Evolutionary conservation across 1,284 basidiomycete species (phyloP).

Genomic region (Ustilago esculenta): DNA sequence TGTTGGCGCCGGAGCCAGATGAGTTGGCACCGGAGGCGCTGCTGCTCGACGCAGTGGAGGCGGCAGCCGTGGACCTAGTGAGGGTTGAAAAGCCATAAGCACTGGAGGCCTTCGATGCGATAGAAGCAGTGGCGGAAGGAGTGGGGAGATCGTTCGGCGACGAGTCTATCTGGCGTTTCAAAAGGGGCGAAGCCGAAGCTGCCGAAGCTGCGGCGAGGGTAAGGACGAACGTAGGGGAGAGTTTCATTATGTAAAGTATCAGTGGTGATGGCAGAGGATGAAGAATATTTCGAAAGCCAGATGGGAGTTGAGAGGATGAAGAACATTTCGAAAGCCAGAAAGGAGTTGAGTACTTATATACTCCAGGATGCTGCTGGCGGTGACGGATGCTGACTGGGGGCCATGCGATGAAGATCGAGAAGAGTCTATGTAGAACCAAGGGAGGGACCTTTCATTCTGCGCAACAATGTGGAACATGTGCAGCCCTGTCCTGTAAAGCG

Average conservation of each 20-base stretch:
- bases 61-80: no score
- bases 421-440: conserved; percentile 11
- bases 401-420: conserved; percentile 12
- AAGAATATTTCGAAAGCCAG: no score
- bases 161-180: conserved; percentile 12
- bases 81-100: background rate
- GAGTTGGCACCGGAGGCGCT: no score
- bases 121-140: no score
- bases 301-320: no score
- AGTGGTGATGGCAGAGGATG: no score
- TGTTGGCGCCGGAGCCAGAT: no score
- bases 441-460: no score
- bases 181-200: conserved; percentile 25
- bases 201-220: conserved; percentile 28
- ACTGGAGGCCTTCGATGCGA: no score
- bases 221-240: conserved; percentile 32
- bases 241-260: conserved; percentile 26
- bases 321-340: no score
- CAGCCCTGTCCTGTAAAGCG: no score
- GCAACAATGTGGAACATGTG: no score
- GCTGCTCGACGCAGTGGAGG: background rate
- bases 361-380: background rate
- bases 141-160: conserved; percentile 5
- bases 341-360: conserved; percentile 24
- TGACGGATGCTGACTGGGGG: background rate